Evolutionary conservation across 345 rosid genomes (phyloP).

Genomic region (Excoecaria cochinchinensis): DNA sequence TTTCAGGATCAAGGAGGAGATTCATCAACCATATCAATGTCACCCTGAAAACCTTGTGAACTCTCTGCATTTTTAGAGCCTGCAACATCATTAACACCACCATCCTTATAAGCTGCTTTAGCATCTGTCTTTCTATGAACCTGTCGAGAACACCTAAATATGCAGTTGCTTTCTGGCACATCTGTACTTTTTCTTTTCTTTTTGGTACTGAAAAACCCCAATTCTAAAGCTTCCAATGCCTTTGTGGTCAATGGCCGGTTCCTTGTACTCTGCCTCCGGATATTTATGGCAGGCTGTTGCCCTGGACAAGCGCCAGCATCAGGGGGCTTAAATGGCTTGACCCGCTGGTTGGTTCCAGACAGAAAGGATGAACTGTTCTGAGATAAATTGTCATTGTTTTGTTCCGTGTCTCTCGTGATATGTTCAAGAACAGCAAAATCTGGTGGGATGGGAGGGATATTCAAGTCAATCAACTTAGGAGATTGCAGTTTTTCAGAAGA

Average conservation of each 20-base stretch:
- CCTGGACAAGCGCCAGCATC: conserved; percentile 10
- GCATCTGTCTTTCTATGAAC: conserved; percentile 1
- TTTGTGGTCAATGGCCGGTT: conserved; percentile 50
- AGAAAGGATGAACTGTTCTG: conserved; percentile 28
- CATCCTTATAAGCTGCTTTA: neutral
- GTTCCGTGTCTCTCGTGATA: conserved; percentile 17
- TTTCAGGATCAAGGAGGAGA: neutral
- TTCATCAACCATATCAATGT: neutral
- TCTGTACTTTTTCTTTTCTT: conserved; percentile 39
- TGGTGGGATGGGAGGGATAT: conserved; percentile 42
- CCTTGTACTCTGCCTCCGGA: conserved; percentile 54
- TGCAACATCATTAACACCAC: neutral
- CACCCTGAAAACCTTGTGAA: neutral
- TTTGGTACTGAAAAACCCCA: conserved; percentile 37
- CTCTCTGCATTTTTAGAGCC: neutral
- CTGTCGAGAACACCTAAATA: conserved; percentile 27
- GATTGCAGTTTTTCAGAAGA: conserved; percentile 30
- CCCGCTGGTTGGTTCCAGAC: conserved; percentile 28
- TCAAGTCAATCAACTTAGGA: conserved; percentile 48
- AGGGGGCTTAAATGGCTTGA: conserved; percentile 18
- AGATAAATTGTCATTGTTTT: conserved; percentile 18
- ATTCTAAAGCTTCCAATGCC: conserved; percentile 62
- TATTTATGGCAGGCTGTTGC: conserved; percentile 28
- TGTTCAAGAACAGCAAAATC: conserved; percentile 34
- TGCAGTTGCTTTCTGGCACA: conserved; percentile 1